A percentile compares a stretch with the other conserved stretches of the same genome.
Conservation (phyloP, 805 yeast species). For the Candida suzukii region DNA sequence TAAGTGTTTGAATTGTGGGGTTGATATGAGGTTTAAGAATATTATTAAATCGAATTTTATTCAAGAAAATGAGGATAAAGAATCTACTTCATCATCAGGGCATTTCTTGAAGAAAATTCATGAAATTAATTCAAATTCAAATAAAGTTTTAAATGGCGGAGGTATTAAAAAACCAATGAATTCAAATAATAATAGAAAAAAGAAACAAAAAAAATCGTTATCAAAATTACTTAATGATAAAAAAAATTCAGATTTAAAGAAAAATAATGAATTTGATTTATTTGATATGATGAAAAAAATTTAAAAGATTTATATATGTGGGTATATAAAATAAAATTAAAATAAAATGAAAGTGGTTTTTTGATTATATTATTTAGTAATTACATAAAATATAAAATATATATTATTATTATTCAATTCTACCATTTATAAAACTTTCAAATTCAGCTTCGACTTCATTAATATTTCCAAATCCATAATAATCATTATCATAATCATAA, state of each 20-base stretch:
- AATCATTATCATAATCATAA: slow-evolving; percentile 1
- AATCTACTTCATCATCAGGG: neutral
- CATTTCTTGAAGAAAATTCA: neutral
- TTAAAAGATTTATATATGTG: neutral
- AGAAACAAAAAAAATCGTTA: slow-evolving; percentile 20
- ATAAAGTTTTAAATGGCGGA: slow-evolving; percentile 1
- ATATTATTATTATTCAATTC: neutral
- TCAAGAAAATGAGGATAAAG: too few relatives aligned
- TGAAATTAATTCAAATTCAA: neutral
- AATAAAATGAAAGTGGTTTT: neutral
- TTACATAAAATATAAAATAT: too few relatives aligned
- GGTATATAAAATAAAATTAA: neutral
- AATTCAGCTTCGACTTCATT: slow-evolving; percentile 19
- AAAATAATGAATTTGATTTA: slow-evolving; percentile 13
- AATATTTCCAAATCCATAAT: slow-evolving; percentile 2
- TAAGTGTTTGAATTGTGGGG: slow-evolving; percentile 15
- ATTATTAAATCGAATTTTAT: neutral
- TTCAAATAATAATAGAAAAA: slow-evolving; percentile 15
- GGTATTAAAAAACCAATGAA: slow-evolving; percentile 6
- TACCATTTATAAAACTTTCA: slow-evolving; percentile 22
- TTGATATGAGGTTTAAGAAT: slow-evolving; percentile 6
- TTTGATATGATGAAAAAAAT: slow-evolving; percentile 21
- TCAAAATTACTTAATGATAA: slow-evolving; percentile 13
- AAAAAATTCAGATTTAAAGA: slow-evolving; percentile 7
- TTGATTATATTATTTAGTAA: too few relatives aligned